These are phyloP conservation scores for Eremothecium gossypii DNA, from an alignment of 1,139 yeast species.

Conservation along the genomic window DNA sequence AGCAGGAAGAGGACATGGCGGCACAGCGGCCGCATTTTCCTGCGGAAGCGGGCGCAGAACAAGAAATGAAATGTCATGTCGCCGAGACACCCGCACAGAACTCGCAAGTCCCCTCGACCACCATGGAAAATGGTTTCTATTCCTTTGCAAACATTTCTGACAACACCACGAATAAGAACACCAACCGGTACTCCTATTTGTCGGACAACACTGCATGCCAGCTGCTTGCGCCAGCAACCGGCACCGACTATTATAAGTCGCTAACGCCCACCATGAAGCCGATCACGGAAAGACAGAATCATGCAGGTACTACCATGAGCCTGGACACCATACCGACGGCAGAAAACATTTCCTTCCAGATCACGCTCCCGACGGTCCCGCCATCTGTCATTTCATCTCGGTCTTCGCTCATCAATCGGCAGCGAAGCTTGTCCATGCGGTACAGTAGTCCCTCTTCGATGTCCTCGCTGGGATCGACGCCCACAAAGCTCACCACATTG, in stretches of 20 bases:
- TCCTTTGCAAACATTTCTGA: constrained; percentile 32
- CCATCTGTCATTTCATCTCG: background rate
- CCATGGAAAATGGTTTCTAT: constrained; percentile 21
- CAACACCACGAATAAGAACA: constrained; percentile 23
- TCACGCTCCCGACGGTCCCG: constrained; percentile 1
- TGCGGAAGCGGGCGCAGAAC: no score
- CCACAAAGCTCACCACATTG: constrained; percentile 10
- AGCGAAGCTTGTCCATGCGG: background rate
- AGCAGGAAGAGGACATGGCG: no score
- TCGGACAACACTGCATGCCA: background rate
- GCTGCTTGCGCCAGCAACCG: no score
- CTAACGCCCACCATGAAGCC: no score
- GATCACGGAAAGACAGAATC: no score
- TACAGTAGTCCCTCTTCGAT: background rate
- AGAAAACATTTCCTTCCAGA: background rate
- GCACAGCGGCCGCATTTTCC: no score
- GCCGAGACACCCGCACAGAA: background rate
- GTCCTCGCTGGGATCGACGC: constrained; percentile 2
- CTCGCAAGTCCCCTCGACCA: background rate
- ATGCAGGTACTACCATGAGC: background rate
- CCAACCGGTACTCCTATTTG: constrained; percentile 1
- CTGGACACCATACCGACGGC: background rate
- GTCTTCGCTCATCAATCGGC: background rate
- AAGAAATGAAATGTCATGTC: no score
- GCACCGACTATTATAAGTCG: no score